Conservation (phyloP, 768 basidiomycete genomes). For the Xerocomellus dryophilus region DNA sequence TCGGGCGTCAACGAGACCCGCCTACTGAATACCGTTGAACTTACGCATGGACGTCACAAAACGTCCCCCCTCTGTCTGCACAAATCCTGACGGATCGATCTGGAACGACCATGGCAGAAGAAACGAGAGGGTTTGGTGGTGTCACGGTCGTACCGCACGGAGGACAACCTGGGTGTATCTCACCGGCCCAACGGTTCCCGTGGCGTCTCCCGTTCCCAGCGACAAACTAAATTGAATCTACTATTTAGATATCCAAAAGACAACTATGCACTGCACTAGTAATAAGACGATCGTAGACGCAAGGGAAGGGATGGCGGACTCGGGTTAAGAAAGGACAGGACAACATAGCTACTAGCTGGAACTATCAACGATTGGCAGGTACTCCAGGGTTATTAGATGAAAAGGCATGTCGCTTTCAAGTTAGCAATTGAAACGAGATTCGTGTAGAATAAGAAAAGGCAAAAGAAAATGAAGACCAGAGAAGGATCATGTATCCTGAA, state of each 20-base stretch:
- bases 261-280: slow-evolving; percentile 18
- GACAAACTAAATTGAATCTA: background rate
- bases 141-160: background rate
- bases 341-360: slow-evolving; percentile 22
- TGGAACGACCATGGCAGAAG: slow-evolving; percentile 39
- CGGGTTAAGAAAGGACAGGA: slow-evolving; percentile 16
- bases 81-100: slow-evolving; percentile 81
- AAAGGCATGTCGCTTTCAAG: slow-evolving; percentile 3
- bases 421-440: slow-evolving; percentile 13
- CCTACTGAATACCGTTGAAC: slow-evolving; percentile 21
- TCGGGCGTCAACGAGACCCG: background rate
- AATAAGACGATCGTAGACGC: slow-evolving; percentile 3
- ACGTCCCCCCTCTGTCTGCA: slow-evolving; percentile 88
- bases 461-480: background rate
- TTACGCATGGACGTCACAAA: slow-evolving; percentile 85
- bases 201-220: slow-evolving; percentile 7
- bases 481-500: slow-evolving; percentile 1
- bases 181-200: background rate
- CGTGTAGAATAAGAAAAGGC: background rate
- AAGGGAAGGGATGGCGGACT: background rate
- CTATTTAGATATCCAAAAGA: slow-evolving; percentile 18
- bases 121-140: no score
- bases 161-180: background rate
- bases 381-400: slow-evolving; percentile 28
- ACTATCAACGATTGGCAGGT: slow-evolving; percentile 26